Conservation (phyloP, 345 rosid genomes). For the Punica granatum region DNA sequence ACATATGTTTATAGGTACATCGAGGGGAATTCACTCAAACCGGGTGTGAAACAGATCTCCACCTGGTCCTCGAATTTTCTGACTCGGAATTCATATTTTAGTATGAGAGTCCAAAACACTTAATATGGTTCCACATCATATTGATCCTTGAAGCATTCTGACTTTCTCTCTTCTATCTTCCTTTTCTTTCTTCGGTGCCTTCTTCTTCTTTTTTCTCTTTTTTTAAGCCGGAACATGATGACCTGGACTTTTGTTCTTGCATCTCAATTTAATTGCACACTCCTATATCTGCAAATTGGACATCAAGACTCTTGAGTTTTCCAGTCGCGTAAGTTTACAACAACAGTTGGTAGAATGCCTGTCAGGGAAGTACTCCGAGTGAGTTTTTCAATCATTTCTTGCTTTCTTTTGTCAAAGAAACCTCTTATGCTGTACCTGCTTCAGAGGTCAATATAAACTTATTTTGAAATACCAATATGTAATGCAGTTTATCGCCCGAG, state of each 20-base stretch:
- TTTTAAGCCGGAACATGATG: too few species aligned
- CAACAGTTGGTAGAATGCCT: background rate
- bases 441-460: background rate
- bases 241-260: too few species aligned
- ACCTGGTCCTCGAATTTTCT: constrained; percentile 59
- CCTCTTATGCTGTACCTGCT: background rate
- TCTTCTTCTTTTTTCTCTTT: background rate
- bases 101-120: background rate
- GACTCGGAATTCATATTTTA: constrained; percentile 49
- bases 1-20: constrained; percentile 45
- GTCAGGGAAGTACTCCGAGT: background rate
- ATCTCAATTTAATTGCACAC: too few species aligned
- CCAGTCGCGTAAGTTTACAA: background rate
- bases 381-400: background rate
- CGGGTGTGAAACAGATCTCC: constrained; percentile 48
- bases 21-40: constrained; percentile 67
- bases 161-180: background rate
- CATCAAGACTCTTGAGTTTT: too few species aligned
- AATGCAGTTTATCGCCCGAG: background rate
- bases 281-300: too few species aligned
- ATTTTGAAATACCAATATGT: background rate
- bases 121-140: too few species aligned
- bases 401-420: background rate
- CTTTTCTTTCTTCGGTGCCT: background rate
- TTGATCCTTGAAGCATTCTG: background rate